Evolutionary conservation across 306 rosid genomes (phyloP).

Genomic region (Dalbergia cochinchinensis): DNA sequence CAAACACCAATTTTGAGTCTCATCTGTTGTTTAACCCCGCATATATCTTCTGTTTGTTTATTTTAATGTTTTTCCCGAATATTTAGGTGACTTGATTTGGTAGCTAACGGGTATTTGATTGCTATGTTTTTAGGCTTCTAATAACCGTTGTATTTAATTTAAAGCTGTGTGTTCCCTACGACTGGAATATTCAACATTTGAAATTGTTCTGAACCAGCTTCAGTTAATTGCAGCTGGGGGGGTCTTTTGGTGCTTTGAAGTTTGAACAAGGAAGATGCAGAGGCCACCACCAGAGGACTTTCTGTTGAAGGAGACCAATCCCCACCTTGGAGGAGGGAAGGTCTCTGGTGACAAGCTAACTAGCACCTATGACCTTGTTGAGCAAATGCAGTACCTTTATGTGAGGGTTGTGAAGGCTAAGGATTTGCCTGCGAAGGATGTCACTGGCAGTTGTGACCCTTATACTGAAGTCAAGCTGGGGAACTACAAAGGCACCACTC

Average conservation of each 20-base stretch:
- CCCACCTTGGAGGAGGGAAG: conserved; percentile 98
- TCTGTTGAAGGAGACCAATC: conserved; percentile 93
- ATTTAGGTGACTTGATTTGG: conserved; percentile 55
- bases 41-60: conserved; percentile 21
- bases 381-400: conserved; percentile 99
- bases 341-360: conserved; percentile 87
- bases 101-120: conserved; percentile 66
- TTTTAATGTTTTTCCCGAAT: conserved; percentile 56
- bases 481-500: conserved; percentile 91
- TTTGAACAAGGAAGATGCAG: conserved; percentile 72
- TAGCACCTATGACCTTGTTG: conserved; percentile 96
- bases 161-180: conserved; percentile 26
- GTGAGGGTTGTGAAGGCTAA: conserved; percentile 92
- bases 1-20: conserved; percentile 40
- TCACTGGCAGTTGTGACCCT: conserved; percentile 94
- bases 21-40: background rate
- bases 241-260: conserved; percentile 33
- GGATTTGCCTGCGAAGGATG: conserved; percentile 87
- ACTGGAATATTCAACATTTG: conserved; percentile 33
- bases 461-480: conserved; percentile 90
- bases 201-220: conserved; percentile 42
- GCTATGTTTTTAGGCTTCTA: conserved; percentile 58
- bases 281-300: conserved; percentile 93
- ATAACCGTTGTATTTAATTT: conserved; percentile 53
- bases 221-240: conserved; percentile 32